Percentiles rank a stretch among this genome's conserved stretches.
phyloP scores from a whole-genome alignment of 208 protist genomes.

The Leishmania martiniquensis region DNA sequence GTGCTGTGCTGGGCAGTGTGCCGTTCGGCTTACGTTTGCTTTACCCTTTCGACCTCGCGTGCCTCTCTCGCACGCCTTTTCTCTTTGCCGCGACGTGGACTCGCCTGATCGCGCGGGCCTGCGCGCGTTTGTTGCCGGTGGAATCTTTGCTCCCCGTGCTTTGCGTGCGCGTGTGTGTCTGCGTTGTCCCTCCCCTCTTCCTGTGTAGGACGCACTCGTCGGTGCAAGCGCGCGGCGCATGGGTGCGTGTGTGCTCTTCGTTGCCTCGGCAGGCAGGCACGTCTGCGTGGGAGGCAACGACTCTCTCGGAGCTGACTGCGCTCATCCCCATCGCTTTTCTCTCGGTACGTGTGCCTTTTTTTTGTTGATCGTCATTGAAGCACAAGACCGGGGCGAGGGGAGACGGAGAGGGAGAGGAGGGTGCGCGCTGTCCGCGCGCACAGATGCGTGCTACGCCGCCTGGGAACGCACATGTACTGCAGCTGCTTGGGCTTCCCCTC shows the following conservation, averaged over 20 bases:
- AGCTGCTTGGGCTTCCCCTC: background rate
- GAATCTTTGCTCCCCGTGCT: too few species aligned
- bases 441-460: background rate
- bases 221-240: background rate
- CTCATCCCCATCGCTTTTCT: background rate
- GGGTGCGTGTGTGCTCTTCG: background rate
- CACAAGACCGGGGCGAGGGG: background rate
- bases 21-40: too few species aligned
- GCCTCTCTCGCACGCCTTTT: too few species aligned
- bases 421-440: background rate
- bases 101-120: too few species aligned
- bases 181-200: too few species aligned
- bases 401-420: background rate
- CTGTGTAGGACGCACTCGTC: background rate
- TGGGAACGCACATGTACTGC: background rate
- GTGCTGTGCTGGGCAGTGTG: too few species aligned
- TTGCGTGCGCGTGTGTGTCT: too few species aligned
- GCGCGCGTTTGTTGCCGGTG: too few species aligned
- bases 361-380: background rate
- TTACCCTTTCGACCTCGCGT: too few species aligned
- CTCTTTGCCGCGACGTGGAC: too few species aligned
- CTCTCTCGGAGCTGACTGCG: background rate
- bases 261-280: background rate
- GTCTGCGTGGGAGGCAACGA: background rate
- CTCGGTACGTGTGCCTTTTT: background rate